A percentile compares a stretch with the other conserved stretches of the same genome.
phyloP scores from a whole-genome alignment of 345 rosid species.

The Aethionema arabicum region DNA sequence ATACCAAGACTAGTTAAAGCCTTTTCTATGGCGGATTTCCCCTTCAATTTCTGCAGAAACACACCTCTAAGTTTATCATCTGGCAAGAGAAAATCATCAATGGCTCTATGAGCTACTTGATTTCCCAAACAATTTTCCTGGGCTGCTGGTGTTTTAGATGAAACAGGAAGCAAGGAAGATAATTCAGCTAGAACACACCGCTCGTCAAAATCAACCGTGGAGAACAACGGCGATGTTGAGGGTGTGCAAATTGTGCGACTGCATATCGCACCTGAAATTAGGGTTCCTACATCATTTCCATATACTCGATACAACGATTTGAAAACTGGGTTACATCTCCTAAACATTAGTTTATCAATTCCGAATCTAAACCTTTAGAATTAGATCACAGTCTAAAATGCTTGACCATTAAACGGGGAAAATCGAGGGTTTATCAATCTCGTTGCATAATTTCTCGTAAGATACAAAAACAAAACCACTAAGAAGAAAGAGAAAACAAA shows the following conservation, averaged over 20 bases:
- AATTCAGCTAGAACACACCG: constrained; percentile 53
- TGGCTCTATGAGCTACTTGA: constrained; percentile 23
- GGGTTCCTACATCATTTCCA: not conserved
- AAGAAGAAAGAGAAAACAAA: too few relatives aligned
- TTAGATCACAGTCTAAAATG: not conserved
- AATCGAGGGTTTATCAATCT: too few relatives aligned
- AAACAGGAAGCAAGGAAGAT: constrained; percentile 54
- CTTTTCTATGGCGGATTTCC: constrained; percentile 49
- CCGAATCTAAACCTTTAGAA: not conserved
- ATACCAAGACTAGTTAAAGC: constrained; percentile 51
- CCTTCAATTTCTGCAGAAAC: constrained; percentile 68
- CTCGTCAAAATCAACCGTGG: constrained; percentile 42
- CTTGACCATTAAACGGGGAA: too few relatives aligned
- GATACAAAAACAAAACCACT: too few relatives aligned
- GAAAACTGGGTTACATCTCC: constrained; percentile 13
- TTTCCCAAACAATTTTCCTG: constrained; percentile 26
- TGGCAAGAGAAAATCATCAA: constrained; percentile 56
- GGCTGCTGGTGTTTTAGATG: constrained; percentile 26
- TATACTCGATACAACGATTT: constrained; percentile 13
- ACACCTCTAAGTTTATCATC: constrained; percentile 85
- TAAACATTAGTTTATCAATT: constrained; percentile 25
- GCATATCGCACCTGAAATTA: not conserved
- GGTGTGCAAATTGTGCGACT: constrained; percentile 20
- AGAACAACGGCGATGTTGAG: constrained; percentile 6
- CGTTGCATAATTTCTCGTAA: too few relatives aligned